Conservation (phyloP, 768 basidiomycete species). For the Boletus sp. region DNA sequence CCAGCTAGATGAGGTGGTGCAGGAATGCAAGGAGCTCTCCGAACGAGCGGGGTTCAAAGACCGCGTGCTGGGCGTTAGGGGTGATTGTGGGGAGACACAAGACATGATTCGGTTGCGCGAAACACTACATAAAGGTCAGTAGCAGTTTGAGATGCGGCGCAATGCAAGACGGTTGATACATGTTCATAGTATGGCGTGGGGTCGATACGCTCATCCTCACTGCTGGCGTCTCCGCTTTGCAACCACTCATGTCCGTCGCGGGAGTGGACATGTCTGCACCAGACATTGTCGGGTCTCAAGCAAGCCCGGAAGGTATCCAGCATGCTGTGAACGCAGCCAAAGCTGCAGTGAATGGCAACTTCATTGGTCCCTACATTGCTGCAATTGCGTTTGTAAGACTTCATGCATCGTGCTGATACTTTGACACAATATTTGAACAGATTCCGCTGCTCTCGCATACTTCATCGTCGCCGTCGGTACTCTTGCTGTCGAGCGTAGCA, state of each 20-base stretch:
- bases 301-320: constrained; percentile 56
- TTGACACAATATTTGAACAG: constrained; percentile 37
- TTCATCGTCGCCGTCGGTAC: constrained; percentile 67
- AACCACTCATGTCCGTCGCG: constrained; percentile 70
- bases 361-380: constrained; percentile 63
- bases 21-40: constrained; percentile 49
- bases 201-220: constrained; percentile 80
- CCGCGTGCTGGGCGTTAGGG: constrained; percentile 50
- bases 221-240: constrained; percentile 82
- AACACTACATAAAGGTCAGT: constrained; percentile 50
- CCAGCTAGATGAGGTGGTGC: constrained; percentile 55
- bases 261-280: constrained; percentile 42
- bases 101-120: constrained; percentile 66
- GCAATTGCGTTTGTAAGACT: constrained; percentile 68
- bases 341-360: constrained; percentile 63
- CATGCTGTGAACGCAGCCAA: constrained; percentile 54
- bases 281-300: constrained; percentile 35
- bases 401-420: background rate
- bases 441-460: constrained; percentile 70
- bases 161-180: background rate
- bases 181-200: constrained; percentile 66
- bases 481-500: constrained; percentile 77
- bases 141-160: background rate
- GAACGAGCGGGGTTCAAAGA: constrained; percentile 18
- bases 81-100: constrained; percentile 62